phyloP scores from a whole-genome alignment of 2,329 filamentous ascomycete species.

The Trichoderma afroharzianum region DNA sequence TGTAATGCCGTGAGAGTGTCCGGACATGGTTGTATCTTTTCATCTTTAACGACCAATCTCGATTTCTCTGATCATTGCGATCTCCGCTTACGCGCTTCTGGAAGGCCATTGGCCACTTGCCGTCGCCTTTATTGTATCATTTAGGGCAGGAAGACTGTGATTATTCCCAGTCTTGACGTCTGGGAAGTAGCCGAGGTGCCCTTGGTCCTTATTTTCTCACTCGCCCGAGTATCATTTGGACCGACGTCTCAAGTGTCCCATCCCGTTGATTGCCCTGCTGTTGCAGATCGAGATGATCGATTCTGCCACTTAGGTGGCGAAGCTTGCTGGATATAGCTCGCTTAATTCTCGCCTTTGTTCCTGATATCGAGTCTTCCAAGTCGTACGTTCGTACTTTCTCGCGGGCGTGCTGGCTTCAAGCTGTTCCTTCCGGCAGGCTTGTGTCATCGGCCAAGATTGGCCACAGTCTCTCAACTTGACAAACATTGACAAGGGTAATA shows the following conservation, averaged over 20 bases:
- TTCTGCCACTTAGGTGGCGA: constrained; percentile 6
- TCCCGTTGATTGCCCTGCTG: neutral
- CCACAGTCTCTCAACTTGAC: neutral
- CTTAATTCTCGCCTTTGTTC: neutral
- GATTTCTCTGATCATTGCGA: neutral
- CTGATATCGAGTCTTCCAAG: neutral
- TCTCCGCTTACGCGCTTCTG: neutral
- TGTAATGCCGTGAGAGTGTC: constrained; percentile 4
- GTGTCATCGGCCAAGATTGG: neutral
- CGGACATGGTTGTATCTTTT: neutral
- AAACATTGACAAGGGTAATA: neutral
- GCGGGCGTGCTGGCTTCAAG: neutral
- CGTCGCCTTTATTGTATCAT: neutral
- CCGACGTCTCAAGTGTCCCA: neutral
- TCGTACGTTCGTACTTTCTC: neutral
- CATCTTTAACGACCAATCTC: constrained; percentile 4
- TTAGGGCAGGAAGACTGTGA: neutral
- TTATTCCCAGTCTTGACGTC: neutral
- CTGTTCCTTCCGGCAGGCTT: neutral
- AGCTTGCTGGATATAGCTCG: constrained; percentile 11
- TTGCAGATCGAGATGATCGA: constrained; percentile 11
- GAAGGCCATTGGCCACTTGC: neutral
- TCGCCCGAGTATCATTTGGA: neutral
- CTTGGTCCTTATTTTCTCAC: neutral
- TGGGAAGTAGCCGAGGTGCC: neutral